A percentile compares a stretch with the other conserved stretches of the same genome.
Evolutionary conservation across 2,329 filamentous ascomycete genomes (phyloP).

Genomic region (Verticillium isaacii): DNA sequence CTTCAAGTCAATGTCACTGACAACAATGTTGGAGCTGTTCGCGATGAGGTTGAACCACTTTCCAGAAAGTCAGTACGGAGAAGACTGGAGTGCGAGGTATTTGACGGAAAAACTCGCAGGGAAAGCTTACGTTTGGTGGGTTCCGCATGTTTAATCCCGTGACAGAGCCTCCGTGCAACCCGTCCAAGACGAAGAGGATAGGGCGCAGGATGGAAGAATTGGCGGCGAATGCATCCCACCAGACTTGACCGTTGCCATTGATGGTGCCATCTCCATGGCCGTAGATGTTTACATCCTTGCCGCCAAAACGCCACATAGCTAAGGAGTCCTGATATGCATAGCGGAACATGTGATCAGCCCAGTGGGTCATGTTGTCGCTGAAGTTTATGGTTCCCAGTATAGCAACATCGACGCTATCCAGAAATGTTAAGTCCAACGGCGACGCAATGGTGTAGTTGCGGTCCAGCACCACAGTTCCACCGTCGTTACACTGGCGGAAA

Average conservation of each 20-base stretch:
- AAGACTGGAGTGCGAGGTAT: too few species aligned
- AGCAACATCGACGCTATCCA: slow-evolving; percentile 59
- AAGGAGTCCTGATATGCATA: slow-evolving; percentile 63
- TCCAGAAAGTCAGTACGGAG: neutral
- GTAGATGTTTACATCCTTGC: slow-evolving; percentile 53
- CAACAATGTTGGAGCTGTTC: slow-evolving; percentile 60
- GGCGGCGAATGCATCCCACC: slow-evolving; percentile 57
- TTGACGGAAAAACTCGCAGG: too few species aligned
- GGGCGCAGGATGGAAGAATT: slow-evolving; percentile 53
- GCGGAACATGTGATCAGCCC: slow-evolving; percentile 60
- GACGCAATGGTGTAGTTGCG: slow-evolving; percentile 57
- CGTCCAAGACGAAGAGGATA: slow-evolving; percentile 51
- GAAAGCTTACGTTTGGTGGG: slow-evolving; percentile 30
- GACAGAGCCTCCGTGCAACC: slow-evolving; percentile 51
- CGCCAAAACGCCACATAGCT: slow-evolving; percentile 24
- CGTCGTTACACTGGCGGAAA: slow-evolving; percentile 55
- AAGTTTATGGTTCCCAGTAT: slow-evolving; percentile 53
- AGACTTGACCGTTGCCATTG: slow-evolving; percentile 59
- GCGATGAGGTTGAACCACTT: slow-evolving; percentile 52
- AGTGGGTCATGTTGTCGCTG: slow-evolving; percentile 63
- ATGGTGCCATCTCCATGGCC: slow-evolving; percentile 40
- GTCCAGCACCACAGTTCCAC: slow-evolving; percentile 57
- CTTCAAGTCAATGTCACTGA: slow-evolving; percentile 55
- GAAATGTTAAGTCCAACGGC: slow-evolving; percentile 59
- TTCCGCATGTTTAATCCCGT: slow-evolving; percentile 58